These are phyloP conservation scores for Paramyrothecium sp. DNA, from an alignment of 2,329 filamentous ascomycete genomes.

Conservation along the genomic window DNA sequence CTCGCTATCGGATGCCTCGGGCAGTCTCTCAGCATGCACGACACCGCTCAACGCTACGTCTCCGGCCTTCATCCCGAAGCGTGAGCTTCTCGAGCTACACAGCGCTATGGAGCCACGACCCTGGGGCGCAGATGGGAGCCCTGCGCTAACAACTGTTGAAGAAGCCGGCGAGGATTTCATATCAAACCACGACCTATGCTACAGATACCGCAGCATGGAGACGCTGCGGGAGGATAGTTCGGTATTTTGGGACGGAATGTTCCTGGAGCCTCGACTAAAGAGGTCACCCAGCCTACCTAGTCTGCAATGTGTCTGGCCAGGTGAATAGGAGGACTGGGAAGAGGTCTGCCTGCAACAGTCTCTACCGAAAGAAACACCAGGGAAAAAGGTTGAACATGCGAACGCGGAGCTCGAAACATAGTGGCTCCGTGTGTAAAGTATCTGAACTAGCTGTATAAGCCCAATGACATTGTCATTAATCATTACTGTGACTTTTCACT, in stretches of 20 bases:
- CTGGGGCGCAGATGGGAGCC: constrained; percentile 2
- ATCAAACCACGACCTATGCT: constrained; percentile 3
- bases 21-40: constrained; percentile 10
- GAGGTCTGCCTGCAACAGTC: no score
- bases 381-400: no score
- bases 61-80: constrained; percentile 29
- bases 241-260: constrained; percentile 2
- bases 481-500: background rate
- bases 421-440: background rate
- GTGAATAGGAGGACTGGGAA: background rate
- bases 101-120: constrained; percentile 2
- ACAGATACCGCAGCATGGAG: background rate
- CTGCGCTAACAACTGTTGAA: constrained; percentile 21
- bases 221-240: constrained; percentile 1
- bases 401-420: no score
- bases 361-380: no score
- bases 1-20: constrained; percentile 8
- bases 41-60: constrained; percentile 24
- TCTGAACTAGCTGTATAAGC: background rate
- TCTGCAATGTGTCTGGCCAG: constrained; percentile 4
- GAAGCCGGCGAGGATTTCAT: constrained; percentile 18
- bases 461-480: background rate
- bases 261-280: background rate
- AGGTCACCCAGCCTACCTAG: constrained; percentile 4
- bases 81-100: constrained; percentile 12